phyloP scores from a whole-genome alignment of 2,329 filamentous ascomycete species.

The Ceratocystis destructans region DNA sequence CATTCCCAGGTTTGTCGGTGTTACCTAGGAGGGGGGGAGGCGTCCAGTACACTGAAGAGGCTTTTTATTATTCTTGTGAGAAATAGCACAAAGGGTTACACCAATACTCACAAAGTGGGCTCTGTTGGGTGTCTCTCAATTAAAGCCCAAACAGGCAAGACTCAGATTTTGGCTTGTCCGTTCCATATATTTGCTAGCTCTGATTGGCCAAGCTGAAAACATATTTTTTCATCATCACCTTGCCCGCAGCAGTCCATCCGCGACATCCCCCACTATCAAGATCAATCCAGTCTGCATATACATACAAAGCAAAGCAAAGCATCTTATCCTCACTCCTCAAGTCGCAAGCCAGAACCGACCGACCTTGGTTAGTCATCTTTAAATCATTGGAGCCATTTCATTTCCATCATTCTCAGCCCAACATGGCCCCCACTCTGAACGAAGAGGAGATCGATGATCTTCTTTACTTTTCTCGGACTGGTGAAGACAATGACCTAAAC shows the following conservation, averaged over 20 bases:
- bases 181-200: slow-evolving; percentile 10
- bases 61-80: no score
- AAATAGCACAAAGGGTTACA: background rate
- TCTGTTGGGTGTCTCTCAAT: no score
- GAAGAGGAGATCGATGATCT: slow-evolving; percentile 84
- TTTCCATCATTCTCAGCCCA: slow-evolving; percentile 10
- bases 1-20: no score
- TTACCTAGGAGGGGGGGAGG: no score
- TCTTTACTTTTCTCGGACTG: slow-evolving; percentile 69
- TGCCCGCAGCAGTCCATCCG: background rate
- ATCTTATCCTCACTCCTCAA: slow-evolving; percentile 5
- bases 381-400: slow-evolving; percentile 12
- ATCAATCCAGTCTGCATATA: slow-evolving; percentile 11
- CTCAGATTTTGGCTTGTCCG: background rate
- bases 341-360: background rate
- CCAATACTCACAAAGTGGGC: background rate
- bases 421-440: slow-evolving; percentile 42
- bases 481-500: slow-evolving; percentile 58
- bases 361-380: background rate
- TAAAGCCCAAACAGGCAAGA: slow-evolving; percentile 12
- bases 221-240: slow-evolving; percentile 10
- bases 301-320: slow-evolving; percentile 1
- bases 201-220: slow-evolving; percentile 13
- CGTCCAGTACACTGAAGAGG: no score
- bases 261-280: slow-evolving; percentile 14